Evolutionary conservation across 352 stramenopile species (phyloP), one percentile per base, ranked within the genome.

Genomic region (Aphanomyces stellatus): DNA sequence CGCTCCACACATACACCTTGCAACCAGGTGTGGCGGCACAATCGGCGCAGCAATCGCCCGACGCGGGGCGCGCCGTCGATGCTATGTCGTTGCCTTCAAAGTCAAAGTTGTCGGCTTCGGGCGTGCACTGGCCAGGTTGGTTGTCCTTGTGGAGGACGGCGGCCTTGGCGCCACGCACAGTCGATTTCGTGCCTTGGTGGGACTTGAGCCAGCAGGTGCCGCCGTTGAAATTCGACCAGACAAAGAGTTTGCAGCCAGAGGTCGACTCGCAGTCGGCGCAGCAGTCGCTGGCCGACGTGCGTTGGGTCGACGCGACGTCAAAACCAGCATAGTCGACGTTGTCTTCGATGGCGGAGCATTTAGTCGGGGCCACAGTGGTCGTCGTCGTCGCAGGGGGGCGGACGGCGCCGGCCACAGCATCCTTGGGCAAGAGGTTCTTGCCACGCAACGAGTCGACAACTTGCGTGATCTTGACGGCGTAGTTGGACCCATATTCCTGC

Each of bases 171-270:
- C 8, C 37, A 17, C 8, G n/a, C 55, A 17, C n/a, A 17, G 28
- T 24, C 27, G 48, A 27, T 1, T 61, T 70, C 7, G 68, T 27
- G 3, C 71, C 73, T 33, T 53, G 68, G 19, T 43, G 35, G 0
- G 53, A 77, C 72, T 80, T 80, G n/a, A 78, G 62, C 74, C 74
- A 80, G 67, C 74, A 80, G 2, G 70, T 80, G 37, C 72, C 74
- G 41, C 74, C 72, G 46, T 80, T 80, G 19, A 22, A 8, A 51
- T 74, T 70, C 37, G 67, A 77, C 74, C 74, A 78, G 37, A 72
- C 62, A 63, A 70, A 79, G 1, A 56, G 6, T 19, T 56, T 30
- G 5, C 25, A 34, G 3, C 48, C 48, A 31, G 8, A 34, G 15
- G 13, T 56, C n/a, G 11, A 13, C 3, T 31, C 11, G 48, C 48